Evolutionary conservation across 345 rosid genomes (phyloP).

Genomic region (Toxicodendron radicans): DNA sequence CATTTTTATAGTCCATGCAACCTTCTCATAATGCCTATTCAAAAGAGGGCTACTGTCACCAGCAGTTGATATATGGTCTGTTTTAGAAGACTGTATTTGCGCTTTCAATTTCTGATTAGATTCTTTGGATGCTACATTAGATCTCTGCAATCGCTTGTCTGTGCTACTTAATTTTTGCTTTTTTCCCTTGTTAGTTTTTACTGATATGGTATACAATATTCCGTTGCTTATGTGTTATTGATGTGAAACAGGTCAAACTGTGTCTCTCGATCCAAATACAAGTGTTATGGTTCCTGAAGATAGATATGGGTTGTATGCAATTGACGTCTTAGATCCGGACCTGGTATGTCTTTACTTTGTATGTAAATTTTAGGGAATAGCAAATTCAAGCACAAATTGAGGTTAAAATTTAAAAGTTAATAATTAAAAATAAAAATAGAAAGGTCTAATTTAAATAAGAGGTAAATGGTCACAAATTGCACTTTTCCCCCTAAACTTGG

Average conservation of each 20-base stretch:
- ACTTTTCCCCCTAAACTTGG: not conserved
- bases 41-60: not conserved
- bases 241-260: conserved; percentile 61
- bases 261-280: conserved; percentile 66
- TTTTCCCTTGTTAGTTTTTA: not conserved
- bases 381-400: not conserved
- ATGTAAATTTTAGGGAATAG: not conserved
- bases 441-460: not conserved
- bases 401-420: not conserved
- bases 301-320: conserved; percentile 80
- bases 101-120: not conserved
- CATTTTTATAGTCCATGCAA: not conserved
- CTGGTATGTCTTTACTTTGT: conserved; percentile 48
- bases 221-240: not conserved
- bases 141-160: not conserved
- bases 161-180: not conserved
- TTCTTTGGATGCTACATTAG: not conserved
- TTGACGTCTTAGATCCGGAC: conserved; percentile 93
- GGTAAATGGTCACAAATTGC: not conserved
- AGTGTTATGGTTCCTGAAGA: conserved; percentile 81
- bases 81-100: not conserved
- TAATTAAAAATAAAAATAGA: not conserved
- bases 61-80: not conserved
- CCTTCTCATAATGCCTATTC: not conserved
- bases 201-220: not conserved